phyloP scores from a whole-genome alignment of 768 basidiomycete genomes.

The Boletus coccyginus region DNA sequence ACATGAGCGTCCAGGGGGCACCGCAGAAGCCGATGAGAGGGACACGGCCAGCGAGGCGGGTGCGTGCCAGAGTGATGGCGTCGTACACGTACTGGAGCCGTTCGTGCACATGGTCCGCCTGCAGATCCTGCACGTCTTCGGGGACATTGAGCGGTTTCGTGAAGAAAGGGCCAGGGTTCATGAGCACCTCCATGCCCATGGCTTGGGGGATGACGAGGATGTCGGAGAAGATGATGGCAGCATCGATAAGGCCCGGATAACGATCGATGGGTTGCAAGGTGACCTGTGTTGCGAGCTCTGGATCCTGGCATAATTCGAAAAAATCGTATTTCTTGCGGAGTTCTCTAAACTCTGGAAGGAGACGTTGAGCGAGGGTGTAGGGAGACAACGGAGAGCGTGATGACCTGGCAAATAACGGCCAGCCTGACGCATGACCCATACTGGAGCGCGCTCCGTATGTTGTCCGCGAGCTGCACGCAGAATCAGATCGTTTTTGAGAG shows the following conservation, averaged over 20 bases:
- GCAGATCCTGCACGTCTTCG: slow-evolving; percentile 63
- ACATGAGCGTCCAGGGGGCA: slow-evolving; percentile 97
- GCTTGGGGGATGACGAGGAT: slow-evolving; percentile 98
- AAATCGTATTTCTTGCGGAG: slow-evolving; percentile 86
- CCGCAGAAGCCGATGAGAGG: slow-evolving; percentile 97
- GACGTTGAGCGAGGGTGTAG: background rate
- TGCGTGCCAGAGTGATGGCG: slow-evolving; percentile 84
- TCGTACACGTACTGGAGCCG: slow-evolving; percentile 91
- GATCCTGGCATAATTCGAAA: slow-evolving; percentile 93
- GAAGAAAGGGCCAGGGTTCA: slow-evolving; percentile 91
- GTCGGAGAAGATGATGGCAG: slow-evolving; percentile 97
- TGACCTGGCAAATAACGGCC: slow-evolving; percentile 92
- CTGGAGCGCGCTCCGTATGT: slow-evolving; percentile 87
- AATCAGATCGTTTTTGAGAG: slow-evolving; percentile 82
- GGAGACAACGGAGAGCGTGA: slow-evolving; percentile 12
- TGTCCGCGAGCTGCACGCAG: slow-evolving; percentile 90
- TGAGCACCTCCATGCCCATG: slow-evolving; percentile 92
- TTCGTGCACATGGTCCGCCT: slow-evolving; percentile 72
- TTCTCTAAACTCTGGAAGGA: slow-evolving; percentile 75
- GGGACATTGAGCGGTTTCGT: slow-evolving; percentile 82
- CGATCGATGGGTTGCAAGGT: slow-evolving; percentile 93
- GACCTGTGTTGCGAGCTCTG: slow-evolving; percentile 82
- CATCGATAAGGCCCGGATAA: slow-evolving; percentile 84
- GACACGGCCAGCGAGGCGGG: slow-evolving; percentile 79
- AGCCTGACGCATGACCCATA: slow-evolving; percentile 98